These are phyloP conservation scores for Fusarium piperis DNA, from an alignment of 2,329 filamentous ascomycete genomes.

Conservation along the genomic window DNA sequence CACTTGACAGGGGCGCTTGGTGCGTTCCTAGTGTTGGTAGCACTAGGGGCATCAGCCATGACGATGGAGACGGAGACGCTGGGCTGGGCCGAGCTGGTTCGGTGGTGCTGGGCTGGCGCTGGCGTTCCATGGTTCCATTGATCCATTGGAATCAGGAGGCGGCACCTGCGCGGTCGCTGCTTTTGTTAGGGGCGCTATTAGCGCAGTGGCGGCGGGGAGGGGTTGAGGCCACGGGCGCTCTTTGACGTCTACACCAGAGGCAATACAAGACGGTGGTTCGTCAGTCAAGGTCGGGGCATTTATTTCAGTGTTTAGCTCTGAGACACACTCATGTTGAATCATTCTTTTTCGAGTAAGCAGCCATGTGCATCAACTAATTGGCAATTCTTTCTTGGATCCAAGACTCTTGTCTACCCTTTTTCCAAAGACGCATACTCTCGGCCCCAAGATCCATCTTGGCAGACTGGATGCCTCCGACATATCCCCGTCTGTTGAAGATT, in stretches of 20 bases:
- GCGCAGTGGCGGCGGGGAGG: constrained; percentile 31
- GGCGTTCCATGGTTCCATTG: background rate
- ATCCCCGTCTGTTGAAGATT: constrained; percentile 13
- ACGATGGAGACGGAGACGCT: background rate
- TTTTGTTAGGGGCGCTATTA: constrained; percentile 29
- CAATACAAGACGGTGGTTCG: background rate
- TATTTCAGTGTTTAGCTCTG: background rate
- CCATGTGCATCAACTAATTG: background rate
- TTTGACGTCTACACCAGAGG: constrained; percentile 1
- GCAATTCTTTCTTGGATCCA: background rate
- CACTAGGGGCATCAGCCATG: constrained; percentile 11
- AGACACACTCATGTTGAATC: background rate
- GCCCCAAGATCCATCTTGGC: constrained; percentile 10
- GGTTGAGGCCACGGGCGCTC: constrained; percentile 8
- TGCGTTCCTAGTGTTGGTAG: constrained; percentile 34
- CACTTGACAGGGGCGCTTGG: constrained; percentile 23
- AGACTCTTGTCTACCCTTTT: background rate
- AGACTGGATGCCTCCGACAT: constrained; percentile 10
- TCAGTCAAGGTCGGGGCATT: background rate
- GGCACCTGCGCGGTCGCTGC: constrained; percentile 14
- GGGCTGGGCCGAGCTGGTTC: background rate
- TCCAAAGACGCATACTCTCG: background rate
- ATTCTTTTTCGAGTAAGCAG: background rate
- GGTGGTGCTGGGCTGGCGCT: background rate
- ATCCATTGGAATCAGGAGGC: background rate